Evolutionary conservation across 2,329 filamentous ascomycete species (phyloP).

Genomic region (Byssothecium circinans): DNA sequence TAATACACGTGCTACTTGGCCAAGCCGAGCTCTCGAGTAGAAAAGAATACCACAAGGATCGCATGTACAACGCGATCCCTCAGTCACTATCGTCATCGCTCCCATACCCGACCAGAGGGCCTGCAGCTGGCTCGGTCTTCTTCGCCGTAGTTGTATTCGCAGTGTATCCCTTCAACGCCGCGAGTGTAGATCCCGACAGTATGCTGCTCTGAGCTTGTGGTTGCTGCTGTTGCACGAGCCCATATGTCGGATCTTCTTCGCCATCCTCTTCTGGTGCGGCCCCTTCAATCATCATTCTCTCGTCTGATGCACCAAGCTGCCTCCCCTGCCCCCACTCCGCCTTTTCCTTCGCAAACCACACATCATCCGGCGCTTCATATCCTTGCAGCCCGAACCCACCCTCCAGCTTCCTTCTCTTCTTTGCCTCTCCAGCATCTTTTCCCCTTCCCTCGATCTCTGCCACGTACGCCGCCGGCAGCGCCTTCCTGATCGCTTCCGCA

Average conservation of each 20-base stretch:
- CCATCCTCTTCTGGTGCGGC: slow-evolving; percentile 27
- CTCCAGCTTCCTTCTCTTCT: slow-evolving; percentile 86
- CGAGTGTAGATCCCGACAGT: slow-evolving; percentile 78
- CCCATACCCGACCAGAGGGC: slow-evolving; percentile 83
- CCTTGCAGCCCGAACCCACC: slow-evolving; percentile 82
- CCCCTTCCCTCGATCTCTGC: slow-evolving; percentile 85
- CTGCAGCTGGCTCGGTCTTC: slow-evolving; percentile 57
- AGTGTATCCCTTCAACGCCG: slow-evolving; percentile 66
- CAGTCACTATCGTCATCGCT: slow-evolving; percentile 80
- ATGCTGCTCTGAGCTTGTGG: slow-evolving; percentile 60
- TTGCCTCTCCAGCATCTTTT: slow-evolving; percentile 69
- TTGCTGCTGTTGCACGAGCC: slow-evolving; percentile 26
- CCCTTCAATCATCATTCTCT: slow-evolving; percentile 51
- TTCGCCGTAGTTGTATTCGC: slow-evolving; percentile 54
- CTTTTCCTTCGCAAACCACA: slow-evolving; percentile 84
- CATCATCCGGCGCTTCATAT: slow-evolving; percentile 90
- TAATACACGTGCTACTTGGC: not conserved
- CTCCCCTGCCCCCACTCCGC: slow-evolving; percentile 67
- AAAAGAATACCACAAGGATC: too few species aligned
- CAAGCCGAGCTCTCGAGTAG: too few species aligned
- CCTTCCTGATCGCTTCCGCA: slow-evolving; percentile 85
- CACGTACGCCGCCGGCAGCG: slow-evolving; percentile 85
- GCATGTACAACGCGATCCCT: not conserved
- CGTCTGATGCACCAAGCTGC: slow-evolving; percentile 61
- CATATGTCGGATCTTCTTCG: slow-evolving; percentile 36